Conservation (phyloP, 352 stramenopile species). For the Pythium biforme region DNA sequence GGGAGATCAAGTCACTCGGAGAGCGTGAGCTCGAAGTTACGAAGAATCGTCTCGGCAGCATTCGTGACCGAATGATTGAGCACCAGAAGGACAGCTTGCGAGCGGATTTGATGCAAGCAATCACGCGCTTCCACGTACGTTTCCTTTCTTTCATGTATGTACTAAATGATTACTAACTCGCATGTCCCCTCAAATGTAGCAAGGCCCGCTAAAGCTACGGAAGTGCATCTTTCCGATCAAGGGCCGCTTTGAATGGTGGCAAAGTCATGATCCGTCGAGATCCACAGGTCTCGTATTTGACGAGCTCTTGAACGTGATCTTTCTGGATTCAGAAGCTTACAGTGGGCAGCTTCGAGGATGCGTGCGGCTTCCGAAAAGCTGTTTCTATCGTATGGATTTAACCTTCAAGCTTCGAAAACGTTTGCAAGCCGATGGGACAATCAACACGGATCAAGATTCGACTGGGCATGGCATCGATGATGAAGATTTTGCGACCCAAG, state of each 20-base stretch:
- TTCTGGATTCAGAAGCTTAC: slow-evolving; percentile 15
- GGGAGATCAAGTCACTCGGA: slow-evolving; percentile 41
- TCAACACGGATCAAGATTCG: background rate
- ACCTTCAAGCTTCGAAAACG: slow-evolving; percentile 13
- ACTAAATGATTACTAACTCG: background rate
- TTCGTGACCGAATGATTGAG: slow-evolving; percentile 53
- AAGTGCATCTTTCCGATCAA: slow-evolving; percentile 62
- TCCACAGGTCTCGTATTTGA: slow-evolving; percentile 35
- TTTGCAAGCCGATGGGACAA: background rate
- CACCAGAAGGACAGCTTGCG: slow-evolving; percentile 45
- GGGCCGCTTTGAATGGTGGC: slow-evolving; percentile 69
- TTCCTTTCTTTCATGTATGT: background rate
- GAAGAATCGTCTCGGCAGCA: slow-evolving; percentile 47
- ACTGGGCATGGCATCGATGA: slow-evolving; percentile 14
- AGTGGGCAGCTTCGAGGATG: slow-evolving; percentile 17
- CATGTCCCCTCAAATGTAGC: slow-evolving; percentile 19
- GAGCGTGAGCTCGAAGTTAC: slow-evolving; percentile 61
- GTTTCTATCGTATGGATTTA: slow-evolving; percentile 47
- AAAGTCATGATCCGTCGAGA: slow-evolving; percentile 35
- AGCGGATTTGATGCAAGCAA: slow-evolving; percentile 40
- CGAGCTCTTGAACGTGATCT: slow-evolving; percentile 24
- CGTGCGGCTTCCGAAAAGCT: slow-evolving; percentile 54
- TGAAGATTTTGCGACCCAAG: slow-evolving; percentile 5
- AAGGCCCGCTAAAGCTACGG: slow-evolving; percentile 47
- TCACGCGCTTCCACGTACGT: slow-evolving; percentile 52